phyloP scores from a whole-genome alignment of 257 asterid species.

The Petrea volubilis region DNA sequence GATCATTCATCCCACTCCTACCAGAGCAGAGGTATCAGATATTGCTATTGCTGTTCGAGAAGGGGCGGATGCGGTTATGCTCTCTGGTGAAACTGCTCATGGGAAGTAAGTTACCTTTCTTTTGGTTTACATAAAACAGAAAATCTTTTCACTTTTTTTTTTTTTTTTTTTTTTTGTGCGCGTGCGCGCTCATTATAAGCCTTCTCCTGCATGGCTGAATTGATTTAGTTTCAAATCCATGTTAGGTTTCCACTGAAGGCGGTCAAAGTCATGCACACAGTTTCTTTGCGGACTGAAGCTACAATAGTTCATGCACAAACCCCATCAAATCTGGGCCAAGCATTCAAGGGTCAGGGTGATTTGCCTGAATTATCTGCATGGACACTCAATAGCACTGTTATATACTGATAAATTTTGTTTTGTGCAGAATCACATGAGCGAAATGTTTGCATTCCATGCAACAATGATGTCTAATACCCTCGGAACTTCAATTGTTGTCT shows the following conservation, averaged over 20 bases:
- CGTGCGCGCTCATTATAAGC: background rate
- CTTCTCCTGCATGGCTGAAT: conserved; percentile 6
- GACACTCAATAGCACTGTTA: conserved; percentile 7
- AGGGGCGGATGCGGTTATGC: conserved; percentile 99
- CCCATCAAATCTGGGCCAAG: conserved; percentile 80
- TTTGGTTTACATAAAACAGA: background rate
- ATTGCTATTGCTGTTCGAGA: conserved; percentile 95
- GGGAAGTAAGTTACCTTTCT: conserved; percentile 70
- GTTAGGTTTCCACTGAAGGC: conserved; percentile 87
- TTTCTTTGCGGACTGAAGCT: conserved; percentile 89
- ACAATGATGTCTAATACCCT: conserved; percentile 97
- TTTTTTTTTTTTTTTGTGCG: background rate
- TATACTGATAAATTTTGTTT: conserved; percentile 15
- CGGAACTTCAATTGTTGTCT: conserved; percentile 90
- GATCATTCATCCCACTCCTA: conserved; percentile 98
- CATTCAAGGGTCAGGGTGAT: conserved; percentile 71
- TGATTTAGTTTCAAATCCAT: conserved; percentile 13
- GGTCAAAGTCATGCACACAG: conserved; percentile 96
- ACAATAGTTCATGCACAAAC: conserved; percentile 68
- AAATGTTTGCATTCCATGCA: conserved; percentile 98
- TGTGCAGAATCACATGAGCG: conserved; percentile 96
- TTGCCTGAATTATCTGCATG: background rate
- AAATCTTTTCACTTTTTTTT: background rate
- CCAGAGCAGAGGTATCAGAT: conserved; percentile 98
- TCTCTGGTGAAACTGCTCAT: conserved; percentile 99